Percentiles rank a stretch among this genome's conserved stretches.
phyloP scores from a whole-genome alignment of 768 basidiomycete species.

The Mycena vulgaris region DNA sequence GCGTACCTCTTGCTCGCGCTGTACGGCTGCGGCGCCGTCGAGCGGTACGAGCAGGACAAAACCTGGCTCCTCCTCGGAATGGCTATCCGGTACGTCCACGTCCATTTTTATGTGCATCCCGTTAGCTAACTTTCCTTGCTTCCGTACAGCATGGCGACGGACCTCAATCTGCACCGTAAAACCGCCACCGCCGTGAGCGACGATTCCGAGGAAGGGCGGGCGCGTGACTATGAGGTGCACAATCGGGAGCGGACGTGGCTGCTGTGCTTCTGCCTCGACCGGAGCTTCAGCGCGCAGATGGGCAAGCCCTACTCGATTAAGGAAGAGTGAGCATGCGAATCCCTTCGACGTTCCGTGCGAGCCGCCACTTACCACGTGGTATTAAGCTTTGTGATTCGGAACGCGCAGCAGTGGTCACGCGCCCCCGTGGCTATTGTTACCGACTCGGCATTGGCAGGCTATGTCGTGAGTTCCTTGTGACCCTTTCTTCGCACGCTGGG shows the following conservation, averaged over 20 bases:
- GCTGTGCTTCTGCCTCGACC: constrained; percentile 87
- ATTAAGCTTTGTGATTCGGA: constrained; percentile 89
- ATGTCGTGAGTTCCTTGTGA: constrained; percentile 72
- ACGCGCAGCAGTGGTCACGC: constrained; percentile 81
- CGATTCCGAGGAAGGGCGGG: constrained; percentile 85
- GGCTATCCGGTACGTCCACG: constrained; percentile 75
- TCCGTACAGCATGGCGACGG: constrained; percentile 87
- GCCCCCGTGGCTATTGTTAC: constrained; percentile 73
- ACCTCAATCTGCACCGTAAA: constrained; percentile 95
- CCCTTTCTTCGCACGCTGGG: not conserved
- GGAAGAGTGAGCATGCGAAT: constrained; percentile 96
- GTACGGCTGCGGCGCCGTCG: constrained; percentile 96
- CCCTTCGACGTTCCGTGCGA: too few species aligned
- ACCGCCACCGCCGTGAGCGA: constrained; percentile 66
- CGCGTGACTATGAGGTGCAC: constrained; percentile 87
- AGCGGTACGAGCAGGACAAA: constrained; percentile 96
- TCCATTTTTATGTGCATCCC: constrained; percentile 15
- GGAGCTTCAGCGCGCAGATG: constrained; percentile 95
- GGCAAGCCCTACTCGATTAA: constrained; percentile 94
- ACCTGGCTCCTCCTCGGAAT: constrained; percentile 94
- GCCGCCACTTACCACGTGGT: constrained; percentile 30
- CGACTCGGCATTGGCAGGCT: constrained; percentile 81
- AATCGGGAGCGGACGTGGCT: constrained; percentile 98
- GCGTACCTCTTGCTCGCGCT: constrained; percentile 91
- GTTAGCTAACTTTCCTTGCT: constrained; percentile 31